A percentile compares a stretch with the other conserved stretches of the same genome.
These are phyloP conservation scores for Thermothielavioides terrestris DNA, from an alignment of 495 filamentous ascomycete species.

Conservation along the genomic window DNA sequence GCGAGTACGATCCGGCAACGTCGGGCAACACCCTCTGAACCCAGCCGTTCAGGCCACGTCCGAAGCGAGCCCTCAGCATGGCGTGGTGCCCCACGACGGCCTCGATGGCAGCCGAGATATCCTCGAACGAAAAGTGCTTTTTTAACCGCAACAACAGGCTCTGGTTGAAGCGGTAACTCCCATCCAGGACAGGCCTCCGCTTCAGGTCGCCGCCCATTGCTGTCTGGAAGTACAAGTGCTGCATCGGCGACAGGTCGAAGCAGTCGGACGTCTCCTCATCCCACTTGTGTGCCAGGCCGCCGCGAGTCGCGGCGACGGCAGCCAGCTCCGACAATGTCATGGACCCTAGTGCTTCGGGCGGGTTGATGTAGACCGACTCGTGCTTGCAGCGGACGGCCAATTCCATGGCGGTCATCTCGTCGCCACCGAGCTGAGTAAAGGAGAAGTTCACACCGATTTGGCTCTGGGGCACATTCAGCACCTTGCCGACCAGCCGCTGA, in stretches of 20 bases:
- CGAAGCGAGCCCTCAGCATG: slow-evolving; percentile 66
- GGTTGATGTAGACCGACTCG: slow-evolving; percentile 32
- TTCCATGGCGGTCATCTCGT: slow-evolving; percentile 33
- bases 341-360: slow-evolving; percentile 20
- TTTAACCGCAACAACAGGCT: slow-evolving; percentile 55
- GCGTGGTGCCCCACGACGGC: slow-evolving; percentile 55
- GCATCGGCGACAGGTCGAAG: slow-evolving; percentile 64
- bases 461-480: slow-evolving; percentile 26
- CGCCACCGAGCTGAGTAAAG: slow-evolving; percentile 38
- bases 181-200: slow-evolving; percentile 36
- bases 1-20: slow-evolving; percentile 31
- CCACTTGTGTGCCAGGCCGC: slow-evolving; percentile 25
- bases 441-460: slow-evolving; percentile 37
- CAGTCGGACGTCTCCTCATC: slow-evolving; percentile 34
- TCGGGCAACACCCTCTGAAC: slow-evolving; percentile 33
- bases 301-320: slow-evolving; percentile 24
- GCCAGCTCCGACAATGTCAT: slow-evolving; percentile 30
- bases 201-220: slow-evolving; percentile 30
- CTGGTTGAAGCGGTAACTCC: slow-evolving; percentile 64
- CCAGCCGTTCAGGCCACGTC: slow-evolving; percentile 30
- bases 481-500: slow-evolving; percentile 31
- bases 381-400: slow-evolving; percentile 31
- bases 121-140: slow-evolving; percentile 35
- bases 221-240: slow-evolving; percentile 58
- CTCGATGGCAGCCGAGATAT: slow-evolving; percentile 47